Evolutionary conservation across 1,139 yeast species (phyloP).

Genomic region (Debaryomyces subglobosus): DNA sequence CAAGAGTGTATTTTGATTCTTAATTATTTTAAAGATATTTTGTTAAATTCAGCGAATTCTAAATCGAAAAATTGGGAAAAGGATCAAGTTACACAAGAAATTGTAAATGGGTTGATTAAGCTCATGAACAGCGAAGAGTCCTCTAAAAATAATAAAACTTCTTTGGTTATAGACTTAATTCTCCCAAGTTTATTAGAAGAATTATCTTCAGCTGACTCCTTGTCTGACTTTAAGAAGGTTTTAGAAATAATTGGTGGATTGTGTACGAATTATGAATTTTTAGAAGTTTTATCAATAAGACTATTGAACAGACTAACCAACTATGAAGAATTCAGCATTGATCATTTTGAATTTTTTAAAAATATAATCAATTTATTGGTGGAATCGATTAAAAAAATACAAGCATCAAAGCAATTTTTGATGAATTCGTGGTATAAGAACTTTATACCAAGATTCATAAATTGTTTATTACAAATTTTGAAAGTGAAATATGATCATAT

Average conservation of each 20-base stretch:
- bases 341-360: constrained; percentile 18
- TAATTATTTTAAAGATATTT: constrained; percentile 66
- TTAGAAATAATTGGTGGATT: constrained; percentile 49
- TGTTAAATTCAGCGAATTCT: constrained; percentile 40
- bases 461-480: constrained; percentile 15
- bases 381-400: constrained; percentile 25
- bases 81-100: constrained; percentile 36
- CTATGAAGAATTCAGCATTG: constrained; percentile 17
- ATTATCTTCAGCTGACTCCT: constrained; percentile 32
- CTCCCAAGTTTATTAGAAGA: constrained; percentile 60
- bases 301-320: constrained; percentile 45
- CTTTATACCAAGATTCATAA: constrained; percentile 37
- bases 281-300: constrained; percentile 55
- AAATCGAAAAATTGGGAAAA: constrained; percentile 39
- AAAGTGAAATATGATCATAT: constrained; percentile 16
- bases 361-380: constrained; percentile 28
- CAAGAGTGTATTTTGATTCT: constrained; percentile 66
- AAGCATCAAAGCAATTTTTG: constrained; percentile 32
- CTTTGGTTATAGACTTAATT: constrained; percentile 58
- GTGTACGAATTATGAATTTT: constrained; percentile 47
- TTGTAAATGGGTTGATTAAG: constrained; percentile 55
- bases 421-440: constrained; percentile 47
- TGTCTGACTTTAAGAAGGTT: constrained; percentile 27
- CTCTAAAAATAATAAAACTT: constrained; percentile 18
- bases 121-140: constrained; percentile 34